Percentiles rank a stretch among this genome's conserved stretches.
Evolutionary conservation across 2,329 filamentous ascomycete genomes (phyloP).

Genomic region (Penicillium hordei): DNA sequence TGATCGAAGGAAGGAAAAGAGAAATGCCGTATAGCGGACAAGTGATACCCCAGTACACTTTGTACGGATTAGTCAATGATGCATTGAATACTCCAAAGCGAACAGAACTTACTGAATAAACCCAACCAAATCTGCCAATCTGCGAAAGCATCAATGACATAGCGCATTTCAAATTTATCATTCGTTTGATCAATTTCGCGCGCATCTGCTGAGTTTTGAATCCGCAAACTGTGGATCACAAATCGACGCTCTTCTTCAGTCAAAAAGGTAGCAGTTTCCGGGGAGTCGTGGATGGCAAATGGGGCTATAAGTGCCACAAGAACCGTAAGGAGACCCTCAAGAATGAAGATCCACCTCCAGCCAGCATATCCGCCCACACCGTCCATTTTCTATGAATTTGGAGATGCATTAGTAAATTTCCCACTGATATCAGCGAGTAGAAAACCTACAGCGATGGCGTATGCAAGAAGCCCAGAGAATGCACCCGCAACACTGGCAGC

Average conservation of each 20-base stretch:
- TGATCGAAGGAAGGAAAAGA: slow-evolving; percentile 43
- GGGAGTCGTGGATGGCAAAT: slow-evolving; percentile 49
- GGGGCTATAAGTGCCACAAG: slow-evolving; percentile 45
- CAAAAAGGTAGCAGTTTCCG: slow-evolving; percentile 46
- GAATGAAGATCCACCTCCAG: slow-evolving; percentile 54
- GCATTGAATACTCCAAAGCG: background rate
- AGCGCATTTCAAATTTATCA: slow-evolving; percentile 39
- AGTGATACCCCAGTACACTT: slow-evolving; percentile 46
- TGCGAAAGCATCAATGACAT: slow-evolving; percentile 41
- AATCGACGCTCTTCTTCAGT: slow-evolving; percentile 42
- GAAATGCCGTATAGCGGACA: slow-evolving; percentile 46
- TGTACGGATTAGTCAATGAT: slow-evolving; percentile 5
- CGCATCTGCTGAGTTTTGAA: slow-evolving; percentile 32
- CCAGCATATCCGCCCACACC: slow-evolving; percentile 48
- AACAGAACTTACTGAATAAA: slow-evolving; percentile 35
- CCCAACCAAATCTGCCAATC: slow-evolving; percentile 47
- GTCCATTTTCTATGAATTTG: slow-evolving; percentile 46
- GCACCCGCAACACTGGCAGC: slow-evolving; percentile 53
- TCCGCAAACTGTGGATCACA: slow-evolving; percentile 40
- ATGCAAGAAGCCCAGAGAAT: slow-evolving; percentile 54
- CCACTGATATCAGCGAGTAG: slow-evolving; percentile 25
- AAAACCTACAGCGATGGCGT: slow-evolving; percentile 46
- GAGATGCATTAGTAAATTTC: background rate
- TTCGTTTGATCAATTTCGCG: slow-evolving; percentile 31
- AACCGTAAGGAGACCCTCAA: slow-evolving; percentile 51